These are phyloP conservation scores for Cyclotella atomus DNA, from an alignment of 108 stramenopile genomes.

Conservation along the genomic window DNA sequence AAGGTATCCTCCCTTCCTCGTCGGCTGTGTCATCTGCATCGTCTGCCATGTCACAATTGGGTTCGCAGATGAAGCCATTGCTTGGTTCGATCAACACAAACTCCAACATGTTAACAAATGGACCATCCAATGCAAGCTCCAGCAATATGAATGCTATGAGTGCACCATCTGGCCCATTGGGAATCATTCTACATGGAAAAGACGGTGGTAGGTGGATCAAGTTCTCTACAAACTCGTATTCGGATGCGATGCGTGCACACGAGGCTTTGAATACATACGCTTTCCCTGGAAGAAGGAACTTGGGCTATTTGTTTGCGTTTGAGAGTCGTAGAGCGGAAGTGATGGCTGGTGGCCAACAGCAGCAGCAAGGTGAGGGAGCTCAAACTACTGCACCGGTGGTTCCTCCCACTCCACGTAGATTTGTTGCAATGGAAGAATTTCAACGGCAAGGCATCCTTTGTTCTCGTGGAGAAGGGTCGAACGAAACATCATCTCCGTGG, in stretches of 20 bases:
- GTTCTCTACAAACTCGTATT: slow-evolving; percentile 74
- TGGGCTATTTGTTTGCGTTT: slow-evolving; percentile 92
- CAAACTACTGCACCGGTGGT: slow-evolving; percentile 50
- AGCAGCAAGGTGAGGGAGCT: neutral
- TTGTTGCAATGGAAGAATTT: slow-evolving; percentile 75
- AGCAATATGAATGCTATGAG: neutral
- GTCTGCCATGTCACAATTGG: slow-evolving; percentile 41
- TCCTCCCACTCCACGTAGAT: slow-evolving; percentile 64
- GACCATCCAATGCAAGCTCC: neutral
- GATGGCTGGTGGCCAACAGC: slow-evolving; percentile 48
- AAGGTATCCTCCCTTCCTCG: slow-evolving; percentile 32
- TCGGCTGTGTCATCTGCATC: slow-evolving; percentile 41
- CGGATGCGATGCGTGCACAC: slow-evolving; percentile 74
- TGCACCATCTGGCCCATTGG: slow-evolving; percentile 35
- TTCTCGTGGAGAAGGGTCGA: slow-evolving; percentile 11
- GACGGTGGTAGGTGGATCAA: slow-evolving; percentile 73
- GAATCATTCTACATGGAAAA: slow-evolving; percentile 62
- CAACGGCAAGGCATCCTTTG: slow-evolving; percentile 51
- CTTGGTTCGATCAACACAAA: slow-evolving; percentile 11
- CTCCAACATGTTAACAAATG: slow-evolving; percentile 24
- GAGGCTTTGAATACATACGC: slow-evolving; percentile 85
- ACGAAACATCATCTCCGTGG: slow-evolving; percentile 52
- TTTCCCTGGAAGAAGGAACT: slow-evolving; percentile 84
- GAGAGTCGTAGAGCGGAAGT: slow-evolving; percentile 80
- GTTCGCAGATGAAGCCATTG: slow-evolving; percentile 51